Evolutionary conservation across 257 asterid genomes (phyloP).

Genomic region (Solanum microdontum): DNA sequence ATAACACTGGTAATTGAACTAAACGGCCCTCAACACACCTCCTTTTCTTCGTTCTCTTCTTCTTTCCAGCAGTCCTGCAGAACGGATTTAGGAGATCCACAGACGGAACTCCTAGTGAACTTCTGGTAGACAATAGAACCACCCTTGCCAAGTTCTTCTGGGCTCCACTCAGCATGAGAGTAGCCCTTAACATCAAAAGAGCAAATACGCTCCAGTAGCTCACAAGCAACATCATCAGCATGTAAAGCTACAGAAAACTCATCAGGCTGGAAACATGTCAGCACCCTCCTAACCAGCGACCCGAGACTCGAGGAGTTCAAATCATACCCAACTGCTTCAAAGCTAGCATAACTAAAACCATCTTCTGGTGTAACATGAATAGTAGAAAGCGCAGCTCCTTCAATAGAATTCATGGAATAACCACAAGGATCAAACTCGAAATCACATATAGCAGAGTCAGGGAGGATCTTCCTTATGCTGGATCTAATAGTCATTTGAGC

Average conservation of each 20-base stretch:
- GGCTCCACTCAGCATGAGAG: background rate
- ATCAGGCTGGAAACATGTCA: slow-evolving; percentile 13
- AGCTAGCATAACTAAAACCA: slow-evolving; percentile 35
- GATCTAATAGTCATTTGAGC: slow-evolving; percentile 16
- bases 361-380: slow-evolving; percentile 33
- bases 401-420: slow-evolving; percentile 31
- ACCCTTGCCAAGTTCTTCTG: slow-evolving; percentile 2
- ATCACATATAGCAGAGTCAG: slow-evolving; percentile 22
- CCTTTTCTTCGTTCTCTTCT: background rate
- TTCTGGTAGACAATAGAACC: slow-evolving; percentile 12
- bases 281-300: slow-evolving; percentile 11
- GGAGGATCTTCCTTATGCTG: slow-evolving; percentile 25
- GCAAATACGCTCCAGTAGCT: background rate
- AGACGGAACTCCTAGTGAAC: background rate
- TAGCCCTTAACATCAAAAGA: background rate
- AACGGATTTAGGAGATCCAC: slow-evolving; percentile 4
- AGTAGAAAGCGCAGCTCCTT: slow-evolving; percentile 20
- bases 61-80: background rate
- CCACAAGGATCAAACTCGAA: slow-evolving; percentile 34
- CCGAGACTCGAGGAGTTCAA: slow-evolving; percentile 2
- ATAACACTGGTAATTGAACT: background rate
- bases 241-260: slow-evolving; percentile 24
- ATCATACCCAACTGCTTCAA: slow-evolving; percentile 30
- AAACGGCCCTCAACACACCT: background rate
- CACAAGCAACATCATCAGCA: slow-evolving; percentile 5